phyloP scores from a whole-genome alignment of 2,329 filamentous ascomycete genomes.

The Ploettnerulaceae sp. region DNA sequence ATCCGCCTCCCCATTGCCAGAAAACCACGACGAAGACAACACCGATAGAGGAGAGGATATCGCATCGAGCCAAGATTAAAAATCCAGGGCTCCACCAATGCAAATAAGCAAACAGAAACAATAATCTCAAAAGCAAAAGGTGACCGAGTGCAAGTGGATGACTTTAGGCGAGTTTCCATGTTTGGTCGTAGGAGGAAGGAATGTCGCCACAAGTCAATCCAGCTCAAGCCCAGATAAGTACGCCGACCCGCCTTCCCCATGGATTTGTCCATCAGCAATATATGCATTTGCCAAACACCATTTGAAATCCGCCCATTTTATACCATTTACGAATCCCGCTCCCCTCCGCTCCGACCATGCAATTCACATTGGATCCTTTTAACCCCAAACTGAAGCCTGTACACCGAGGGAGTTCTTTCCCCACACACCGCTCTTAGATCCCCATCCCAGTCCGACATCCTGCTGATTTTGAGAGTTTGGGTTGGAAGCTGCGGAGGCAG shows the following conservation, averaged over 20 bases:
- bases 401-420: slow-evolving; percentile 79
- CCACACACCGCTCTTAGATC: slow-evolving; percentile 73
- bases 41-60: slow-evolving; percentile 16
- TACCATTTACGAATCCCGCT: slow-evolving; percentile 11
- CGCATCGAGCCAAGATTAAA: no score
- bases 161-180: not conserved
- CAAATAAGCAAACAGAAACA: slow-evolving; percentile 6
- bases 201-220: not conserved
- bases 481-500: slow-evolving; percentile 56
- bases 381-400: slow-evolving; percentile 93
- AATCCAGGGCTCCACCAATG: slow-evolving; percentile 17
- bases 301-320: slow-evolving; percentile 17
- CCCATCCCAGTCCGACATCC: slow-evolving; percentile 60
- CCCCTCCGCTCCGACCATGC: no score
- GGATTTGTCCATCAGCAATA: slow-evolving; percentile 17
- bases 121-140: slow-evolving; percentile 10
- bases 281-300: slow-evolving; percentile 25
- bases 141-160: slow-evolving; percentile 5
- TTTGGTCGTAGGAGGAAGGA: not conserved
- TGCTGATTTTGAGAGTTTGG: slow-evolving; percentile 38
- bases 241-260: slow-evolving; percentile 18
- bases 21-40: slow-evolving; percentile 1
- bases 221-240: slow-evolving; percentile 9
- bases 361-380: slow-evolving; percentile 34
- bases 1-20: not conserved